phyloP scores from a whole-genome alignment of 352 stramenopile genomes.

The Phytophthora cajani region DNA sequence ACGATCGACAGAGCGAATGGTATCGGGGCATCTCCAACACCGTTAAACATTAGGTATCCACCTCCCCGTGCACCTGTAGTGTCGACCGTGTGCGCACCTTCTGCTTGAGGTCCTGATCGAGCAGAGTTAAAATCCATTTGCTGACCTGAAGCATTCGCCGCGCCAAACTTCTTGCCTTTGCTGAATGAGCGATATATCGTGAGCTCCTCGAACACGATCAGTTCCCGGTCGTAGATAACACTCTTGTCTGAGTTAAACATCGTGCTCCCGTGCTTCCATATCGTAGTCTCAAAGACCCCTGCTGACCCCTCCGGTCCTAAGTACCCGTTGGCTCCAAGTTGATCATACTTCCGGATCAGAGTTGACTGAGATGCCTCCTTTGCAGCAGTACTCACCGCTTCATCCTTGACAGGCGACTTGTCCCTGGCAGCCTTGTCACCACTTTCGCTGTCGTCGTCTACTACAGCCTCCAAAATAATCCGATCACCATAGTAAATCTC shows the following conservation, averaged over 20 bases:
- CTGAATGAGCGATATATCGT: slow-evolving; percentile 84
- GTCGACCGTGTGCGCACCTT: slow-evolving; percentile 50
- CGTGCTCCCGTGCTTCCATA: slow-evolving; percentile 83
- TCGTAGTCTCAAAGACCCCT: slow-evolving; percentile 79
- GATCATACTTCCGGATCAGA: slow-evolving; percentile 81
- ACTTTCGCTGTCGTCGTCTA: slow-evolving; percentile 22
- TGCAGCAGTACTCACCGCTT: slow-evolving; percentile 8
- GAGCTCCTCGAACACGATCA: slow-evolving; percentile 82
- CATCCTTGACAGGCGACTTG: slow-evolving; percentile 26
- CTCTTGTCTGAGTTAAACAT: slow-evolving; percentile 87
- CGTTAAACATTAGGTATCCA: slow-evolving; percentile 90
- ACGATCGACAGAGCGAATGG: slow-evolving; percentile 78
- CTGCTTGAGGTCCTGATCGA: slow-evolving; percentile 38
- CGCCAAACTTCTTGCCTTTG: slow-evolving; percentile 57
- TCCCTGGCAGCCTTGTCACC: slow-evolving; percentile 23
- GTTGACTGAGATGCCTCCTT: slow-evolving; percentile 28
- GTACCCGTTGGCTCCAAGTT: slow-evolving; percentile 80
- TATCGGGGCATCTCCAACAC: slow-evolving; percentile 82
- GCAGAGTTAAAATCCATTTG: slow-evolving; percentile 57
- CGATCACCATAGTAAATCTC: slow-evolving; percentile 81
- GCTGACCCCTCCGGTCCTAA: slow-evolving; percentile 79
- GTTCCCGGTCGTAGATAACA: slow-evolving; percentile 77
- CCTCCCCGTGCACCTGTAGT: slow-evolving; percentile 59
- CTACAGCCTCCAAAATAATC: slow-evolving; percentile 72
- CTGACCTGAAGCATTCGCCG: slow-evolving; percentile 32